These are phyloP conservation scores for Saturnispora quitensis DNA, from an alignment of 805 yeast species.

Conservation along the genomic window DNA sequence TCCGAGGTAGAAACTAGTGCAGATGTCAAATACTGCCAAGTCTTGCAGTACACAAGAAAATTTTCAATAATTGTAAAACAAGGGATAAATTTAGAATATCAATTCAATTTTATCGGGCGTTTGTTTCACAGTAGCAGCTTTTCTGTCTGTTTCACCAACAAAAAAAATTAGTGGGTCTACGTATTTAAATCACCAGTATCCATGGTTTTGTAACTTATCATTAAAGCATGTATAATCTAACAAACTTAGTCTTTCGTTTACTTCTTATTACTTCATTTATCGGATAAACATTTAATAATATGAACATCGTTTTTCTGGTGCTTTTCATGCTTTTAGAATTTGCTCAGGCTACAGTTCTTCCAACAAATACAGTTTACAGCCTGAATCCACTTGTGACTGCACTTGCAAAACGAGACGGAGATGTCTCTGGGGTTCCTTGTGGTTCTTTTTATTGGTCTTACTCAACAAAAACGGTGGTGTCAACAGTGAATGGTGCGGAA, in stretches of 20 bases:
- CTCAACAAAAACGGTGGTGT: neutral
- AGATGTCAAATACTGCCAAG: neutral
- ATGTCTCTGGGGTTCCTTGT: neutral
- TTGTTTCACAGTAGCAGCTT: neutral
- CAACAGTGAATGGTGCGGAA: neutral
- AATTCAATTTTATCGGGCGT: no score
- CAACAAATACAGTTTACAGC: neutral
- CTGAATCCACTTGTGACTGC: neutral
- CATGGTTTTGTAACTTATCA: neutral
- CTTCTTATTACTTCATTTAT: no score
- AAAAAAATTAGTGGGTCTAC: neutral
- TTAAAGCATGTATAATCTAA: neutral
- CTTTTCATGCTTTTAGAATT: neutral
- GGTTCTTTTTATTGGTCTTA: slow-evolving; percentile 1
- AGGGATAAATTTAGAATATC: neutral
- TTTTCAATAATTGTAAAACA: neutral
- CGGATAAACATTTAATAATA: neutral
- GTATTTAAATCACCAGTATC: neutral
- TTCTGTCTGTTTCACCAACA: neutral
- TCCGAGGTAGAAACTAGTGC: neutral
- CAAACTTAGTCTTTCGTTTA: neutral
- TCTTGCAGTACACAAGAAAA: neutral
- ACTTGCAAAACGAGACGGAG: neutral
- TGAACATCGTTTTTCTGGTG: neutral
- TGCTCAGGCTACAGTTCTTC: neutral